Conservation (phyloP, 352 stramenopile genomes). For the Phytophthora pinifolia region DNA sequence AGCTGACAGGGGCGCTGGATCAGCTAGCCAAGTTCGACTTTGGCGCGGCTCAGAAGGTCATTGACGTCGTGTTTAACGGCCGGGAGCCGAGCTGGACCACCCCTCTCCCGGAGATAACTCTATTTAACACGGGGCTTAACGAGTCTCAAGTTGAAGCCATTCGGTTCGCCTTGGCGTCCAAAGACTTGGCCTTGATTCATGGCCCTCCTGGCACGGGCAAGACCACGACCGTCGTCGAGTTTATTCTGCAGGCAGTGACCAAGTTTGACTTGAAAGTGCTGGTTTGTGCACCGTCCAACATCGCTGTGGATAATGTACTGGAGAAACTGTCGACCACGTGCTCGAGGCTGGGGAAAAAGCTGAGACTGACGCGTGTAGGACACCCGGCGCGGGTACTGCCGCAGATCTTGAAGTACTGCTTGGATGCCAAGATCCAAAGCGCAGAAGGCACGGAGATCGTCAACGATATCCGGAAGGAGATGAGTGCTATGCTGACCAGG, state of each 20-base stretch:
- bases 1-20: slow-evolving; percentile 65
- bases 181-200: slow-evolving; percentile 91
- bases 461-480: slow-evolving; percentile 93
- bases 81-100: slow-evolving; percentile 52
- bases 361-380: slow-evolving; percentile 82
- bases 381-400: slow-evolving; percentile 94
- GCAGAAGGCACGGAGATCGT: slow-evolving; percentile 97
- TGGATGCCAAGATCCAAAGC: slow-evolving; percentile 92
- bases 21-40: slow-evolving; percentile 66
- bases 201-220: slow-evolving; percentile 94
- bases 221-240: slow-evolving; percentile 97
- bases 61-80: slow-evolving; percentile 72
- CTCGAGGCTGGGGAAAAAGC: slow-evolving; percentile 31
- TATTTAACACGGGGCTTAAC: slow-evolving; percentile 64
- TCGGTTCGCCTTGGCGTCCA: slow-evolving; percentile 76
- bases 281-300: slow-evolving; percentile 97
- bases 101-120: slow-evolving; percentile 44
- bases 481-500: slow-evolving; percentile 61
- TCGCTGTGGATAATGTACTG: slow-evolving; percentile 98
- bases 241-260: slow-evolving; percentile 94
- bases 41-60: slow-evolving; percentile 51
- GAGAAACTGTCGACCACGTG: slow-evolving; percentile 85
- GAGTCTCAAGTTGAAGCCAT: slow-evolving; percentile 78
- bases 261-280: slow-evolving; percentile 90
- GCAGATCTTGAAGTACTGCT: slow-evolving; percentile 90